Evolutionary conservation across 441 rosid genomes (phyloP), one percentile per base, ranked within the genome.

Genomic region (Eruca vesicaria): DNA sequence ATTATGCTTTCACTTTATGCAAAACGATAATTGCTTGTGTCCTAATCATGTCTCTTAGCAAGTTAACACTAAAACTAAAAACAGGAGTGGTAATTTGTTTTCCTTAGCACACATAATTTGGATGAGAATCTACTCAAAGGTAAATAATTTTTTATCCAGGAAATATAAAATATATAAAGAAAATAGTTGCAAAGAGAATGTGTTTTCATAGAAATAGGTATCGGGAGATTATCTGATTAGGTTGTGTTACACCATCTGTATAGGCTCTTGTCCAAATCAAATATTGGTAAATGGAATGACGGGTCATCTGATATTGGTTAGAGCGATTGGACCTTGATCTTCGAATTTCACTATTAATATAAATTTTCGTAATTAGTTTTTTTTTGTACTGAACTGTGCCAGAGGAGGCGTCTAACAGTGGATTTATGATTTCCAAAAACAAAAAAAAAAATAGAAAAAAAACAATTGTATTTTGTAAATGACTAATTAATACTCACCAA

Each of bases 221-320:
- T 45, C 63, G 18, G 41, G 31, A 72, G 53, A 67, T 28, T 5
- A 38, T 19, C 15, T 36, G 73, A 50, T 66, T 36, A 50, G 59
- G 63, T 33, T 8, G 35, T 15, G 36, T 62, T 20, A 50, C 36
- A 32, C 35, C 26, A 58, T 71, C 57, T 65, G 59, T 32, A 58
- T 7, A 2, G 35, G 74, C 69, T 62, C 76, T 67, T 31, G 73
- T 72, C 77, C 56, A 55, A 72, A 72, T 72, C 73, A 72, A 63
- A 72, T 60, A 38, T 78, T 72, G 73, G 72, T 71, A 66, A 78
- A 53, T 66, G 81, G 69, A 72, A 60, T 29, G 73, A 78, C 20
- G 21, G 65, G 74, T 72, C 74, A 67, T 72, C 69, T 58, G 36
- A 21, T 70, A 63, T 41, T 67, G 64, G 38, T 67, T 67, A 29